A percentile compares a stretch with the other conserved stretches of the same genome.
Evolutionary conservation across 495 filamentous ascomycete genomes (phyloP).

Genomic region (Penicillium ucsense): DNA sequence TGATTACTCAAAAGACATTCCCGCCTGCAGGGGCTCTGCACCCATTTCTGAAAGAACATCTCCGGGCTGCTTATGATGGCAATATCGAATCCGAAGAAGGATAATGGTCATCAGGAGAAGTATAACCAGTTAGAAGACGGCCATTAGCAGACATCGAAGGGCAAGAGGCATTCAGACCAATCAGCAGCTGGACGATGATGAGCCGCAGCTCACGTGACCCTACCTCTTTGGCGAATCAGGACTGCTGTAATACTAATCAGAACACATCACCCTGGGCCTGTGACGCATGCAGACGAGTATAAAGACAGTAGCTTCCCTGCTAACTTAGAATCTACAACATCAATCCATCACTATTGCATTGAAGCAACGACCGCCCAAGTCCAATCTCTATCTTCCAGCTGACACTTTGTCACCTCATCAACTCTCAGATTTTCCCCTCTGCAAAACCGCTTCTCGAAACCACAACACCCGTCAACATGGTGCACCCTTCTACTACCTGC

Average conservation of each 20-base stretch:
- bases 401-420: not conserved
- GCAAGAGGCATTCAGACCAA: not conserved
- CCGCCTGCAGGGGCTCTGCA: too few relatives aligned
- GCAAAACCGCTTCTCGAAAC: not conserved
- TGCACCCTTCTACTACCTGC: slow-evolving; percentile 49
- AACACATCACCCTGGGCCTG: not conserved
- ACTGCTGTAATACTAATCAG: slow-evolving; percentile 19
- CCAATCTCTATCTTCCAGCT: not conserved
- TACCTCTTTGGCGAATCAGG: slow-evolving; percentile 14
- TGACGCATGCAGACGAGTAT: slow-evolving; percentile 17
- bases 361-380: not conserved
- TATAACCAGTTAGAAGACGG: not conserved
- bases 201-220: slow-evolving; percentile 6
- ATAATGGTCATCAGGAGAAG: slow-evolving; percentile 2
- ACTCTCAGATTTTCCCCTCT: not conserved
- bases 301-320: slow-evolving; percentile 10
- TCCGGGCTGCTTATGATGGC: not conserved
- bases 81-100: slow-evolving; percentile 2
- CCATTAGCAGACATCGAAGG: not conserved
- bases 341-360: not conserved
- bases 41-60: not conserved
- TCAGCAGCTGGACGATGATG: slow-evolving; percentile 1
- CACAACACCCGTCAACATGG: slow-evolving; percentile 29
- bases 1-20: too few relatives aligned
- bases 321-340: not conserved